These are phyloP conservation scores for Coniochaeta ligniaria DNA, from an alignment of 2,329 filamentous ascomycete species.

Conservation along the genomic window DNA sequence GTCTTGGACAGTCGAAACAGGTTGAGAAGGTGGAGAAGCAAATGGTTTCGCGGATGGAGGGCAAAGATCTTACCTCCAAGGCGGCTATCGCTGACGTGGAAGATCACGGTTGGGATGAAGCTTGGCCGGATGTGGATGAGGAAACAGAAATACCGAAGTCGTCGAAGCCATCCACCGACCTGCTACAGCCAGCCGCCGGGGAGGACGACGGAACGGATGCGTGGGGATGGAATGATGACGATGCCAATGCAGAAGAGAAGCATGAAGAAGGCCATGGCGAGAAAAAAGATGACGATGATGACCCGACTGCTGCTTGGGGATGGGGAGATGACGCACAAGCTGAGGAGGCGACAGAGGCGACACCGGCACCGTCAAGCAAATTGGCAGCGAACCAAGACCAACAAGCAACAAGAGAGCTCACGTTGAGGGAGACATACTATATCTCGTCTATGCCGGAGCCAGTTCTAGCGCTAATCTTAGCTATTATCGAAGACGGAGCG, in stretches of 20 bases:
- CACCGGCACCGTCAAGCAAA: neutral
- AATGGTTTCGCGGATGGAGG: conserved; percentile 60
- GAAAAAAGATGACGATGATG: conserved; percentile 32
- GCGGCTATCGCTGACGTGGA: conserved; percentile 33
- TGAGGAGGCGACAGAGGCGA: conserved; percentile 10
- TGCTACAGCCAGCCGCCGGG: conserved; percentile 9
- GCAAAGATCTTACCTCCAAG: conserved; percentile 55
- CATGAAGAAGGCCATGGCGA: conserved; percentile 22
- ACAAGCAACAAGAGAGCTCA: conserved; percentile 53
- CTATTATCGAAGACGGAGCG: conserved; percentile 54
- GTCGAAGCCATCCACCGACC: neutral
- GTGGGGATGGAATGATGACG: conserved; percentile 25
- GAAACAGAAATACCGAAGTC: conserved; percentile 18
- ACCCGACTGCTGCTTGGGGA: conserved; percentile 67
- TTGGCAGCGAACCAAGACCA: conserved; percentile 4
- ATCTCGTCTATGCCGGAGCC: conserved; percentile 82
- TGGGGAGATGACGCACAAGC: conserved; percentile 66
- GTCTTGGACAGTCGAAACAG: conserved; percentile 55
- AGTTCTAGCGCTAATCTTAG: conserved; percentile 59
- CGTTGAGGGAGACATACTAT: conserved; percentile 77
- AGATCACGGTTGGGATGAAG: conserved; percentile 66
- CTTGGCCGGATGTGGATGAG: conserved; percentile 67
- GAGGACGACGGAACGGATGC: conserved; percentile 29
- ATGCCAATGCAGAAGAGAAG: conserved; percentile 15
- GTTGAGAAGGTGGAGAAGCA: conserved; percentile 85